A percentile compares a stretch with the other conserved stretches of the same genome.
These are phyloP conservation scores for Macrotyloma uniflorum DNA, from an alignment of 306 rosid species.

Conservation along the genomic window DNA sequence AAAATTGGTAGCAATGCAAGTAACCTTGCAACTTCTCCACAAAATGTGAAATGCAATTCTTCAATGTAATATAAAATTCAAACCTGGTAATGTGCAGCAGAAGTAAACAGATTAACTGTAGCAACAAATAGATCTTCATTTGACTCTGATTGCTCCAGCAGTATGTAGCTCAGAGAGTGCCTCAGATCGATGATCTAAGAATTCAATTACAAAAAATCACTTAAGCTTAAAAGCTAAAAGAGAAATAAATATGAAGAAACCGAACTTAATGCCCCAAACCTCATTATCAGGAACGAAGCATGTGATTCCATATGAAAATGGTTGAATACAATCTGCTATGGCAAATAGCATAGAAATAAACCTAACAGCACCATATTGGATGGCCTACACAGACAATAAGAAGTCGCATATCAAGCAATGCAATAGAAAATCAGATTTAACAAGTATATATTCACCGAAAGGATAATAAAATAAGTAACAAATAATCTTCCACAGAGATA, in stretches of 20 bases:
- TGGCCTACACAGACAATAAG: slow-evolving; percentile 57
- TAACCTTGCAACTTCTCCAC: slow-evolving; percentile 14
- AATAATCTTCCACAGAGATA: slow-evolving; percentile 24
- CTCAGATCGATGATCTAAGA: slow-evolving; percentile 68
- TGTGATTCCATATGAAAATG: slow-evolving; percentile 61
- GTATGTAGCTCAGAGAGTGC: slow-evolving; percentile 56
- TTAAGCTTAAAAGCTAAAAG: slow-evolving; percentile 16
- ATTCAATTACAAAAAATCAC: slow-evolving; percentile 36
- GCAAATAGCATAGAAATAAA: slow-evolving; percentile 71
- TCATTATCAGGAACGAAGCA: slow-evolving; percentile 73
- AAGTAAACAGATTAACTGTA: slow-evolving; percentile 64
- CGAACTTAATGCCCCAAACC: slow-evolving; percentile 51
- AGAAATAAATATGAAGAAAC: slow-evolving; percentile 28
- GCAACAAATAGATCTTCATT: slow-evolving; percentile 89
- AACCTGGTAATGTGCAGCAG: slow-evolving; percentile 89
- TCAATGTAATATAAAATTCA: slow-evolving; percentile 28
- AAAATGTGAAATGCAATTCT: background rate
- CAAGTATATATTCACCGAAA: slow-evolving; percentile 18
- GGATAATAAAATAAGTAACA: background rate
- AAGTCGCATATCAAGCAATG: slow-evolving; percentile 25
- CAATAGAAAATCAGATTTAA: slow-evolving; percentile 28
- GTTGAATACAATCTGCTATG: slow-evolving; percentile 61
- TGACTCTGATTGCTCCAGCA: slow-evolving; percentile 60
- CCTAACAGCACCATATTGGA: slow-evolving; percentile 82
- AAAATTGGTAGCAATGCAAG: background rate